Conservation (phyloP, 1,284 basidiomycete species). For the Papiliotrema terrestris region DNA sequence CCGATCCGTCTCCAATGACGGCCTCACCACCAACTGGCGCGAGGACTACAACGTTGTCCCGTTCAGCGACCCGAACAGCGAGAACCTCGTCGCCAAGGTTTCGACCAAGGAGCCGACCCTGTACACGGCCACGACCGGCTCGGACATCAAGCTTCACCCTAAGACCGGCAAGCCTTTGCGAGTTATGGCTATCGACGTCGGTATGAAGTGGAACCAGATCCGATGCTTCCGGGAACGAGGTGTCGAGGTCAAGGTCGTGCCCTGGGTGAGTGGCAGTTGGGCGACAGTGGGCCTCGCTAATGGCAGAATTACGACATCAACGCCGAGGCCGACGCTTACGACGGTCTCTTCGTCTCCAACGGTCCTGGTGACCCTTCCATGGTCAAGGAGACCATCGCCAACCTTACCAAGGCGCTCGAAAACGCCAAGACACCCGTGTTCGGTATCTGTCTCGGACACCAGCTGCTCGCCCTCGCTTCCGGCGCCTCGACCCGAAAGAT, state of each 20-base stretch:
- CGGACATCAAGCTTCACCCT: conserved; percentile 65
- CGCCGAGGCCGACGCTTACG: conserved; percentile 71
- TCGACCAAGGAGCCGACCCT: conserved; percentile 68
- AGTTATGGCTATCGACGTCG: conserved; percentile 89
- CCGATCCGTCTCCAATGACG: conserved; percentile 30
- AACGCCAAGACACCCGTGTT: conserved; percentile 82
- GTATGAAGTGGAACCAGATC: conserved; percentile 99
- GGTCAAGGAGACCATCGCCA: conserved; percentile 68
- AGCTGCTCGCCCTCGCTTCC: conserved; percentile 90
- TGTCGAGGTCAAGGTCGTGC: conserved; percentile 93
- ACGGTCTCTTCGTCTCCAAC: conserved; percentile 96
- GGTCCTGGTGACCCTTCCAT: conserved; percentile 96
- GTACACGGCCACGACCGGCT: conserved; percentile 58
- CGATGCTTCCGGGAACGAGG: conserved; percentile 92
- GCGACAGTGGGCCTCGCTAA: not conserved
- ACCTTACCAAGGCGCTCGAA: conserved; percentile 69
- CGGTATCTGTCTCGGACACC: conserved; percentile 98
- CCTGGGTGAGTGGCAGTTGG: conserved; percentile 59
- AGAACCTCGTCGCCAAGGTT: conserved; percentile 87
- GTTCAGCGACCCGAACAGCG: conserved; percentile 83
- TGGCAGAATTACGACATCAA: conserved; percentile 77
- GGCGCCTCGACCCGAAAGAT: conserved; percentile 95
- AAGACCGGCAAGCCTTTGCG: conserved; percentile 72
- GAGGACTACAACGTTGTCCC: conserved; percentile 76
- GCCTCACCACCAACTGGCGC: conserved; percentile 60